These are phyloP conservation scores for Talaromyces sp. DNA, from an alignment of 2,329 filamentous ascomycete species.

Conservation along the genomic window DNA sequence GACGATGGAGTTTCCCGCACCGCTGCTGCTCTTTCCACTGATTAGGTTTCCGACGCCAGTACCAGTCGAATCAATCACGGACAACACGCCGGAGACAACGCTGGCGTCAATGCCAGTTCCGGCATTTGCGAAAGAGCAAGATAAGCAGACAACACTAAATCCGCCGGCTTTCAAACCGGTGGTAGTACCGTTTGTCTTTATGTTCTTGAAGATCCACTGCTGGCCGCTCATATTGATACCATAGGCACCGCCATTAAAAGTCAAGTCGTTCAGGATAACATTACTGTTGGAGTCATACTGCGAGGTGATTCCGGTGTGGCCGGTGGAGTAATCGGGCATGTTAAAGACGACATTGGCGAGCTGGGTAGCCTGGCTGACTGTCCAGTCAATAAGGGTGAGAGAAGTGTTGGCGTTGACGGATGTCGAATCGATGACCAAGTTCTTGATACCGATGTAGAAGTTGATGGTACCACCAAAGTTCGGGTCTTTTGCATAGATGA, in stretches of 20 bases:
- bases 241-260: conserved; percentile 22
- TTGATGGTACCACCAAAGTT: conserved; percentile 20
- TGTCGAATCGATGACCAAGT: conserved; percentile 28
- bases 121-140: conserved; percentile 24
- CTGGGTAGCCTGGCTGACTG: conserved; percentile 28
- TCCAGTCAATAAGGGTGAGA: conserved; percentile 30
- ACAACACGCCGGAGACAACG: conserved; percentile 22
- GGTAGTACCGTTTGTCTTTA: conserved; percentile 58
- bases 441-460: conserved; percentile 30
- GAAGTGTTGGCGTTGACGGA: conserved; percentile 14
- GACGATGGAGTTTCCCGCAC: conserved; percentile 27
- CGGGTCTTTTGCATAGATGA: conserved; percentile 24
- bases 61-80: conserved; percentile 25
- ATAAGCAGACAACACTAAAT: conserved; percentile 23
- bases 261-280: conserved; percentile 13
- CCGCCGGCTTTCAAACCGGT: conserved; percentile 42
- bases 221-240: conserved; percentile 28
- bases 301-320: conserved; percentile 23
- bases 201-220: conserved; percentile 40
- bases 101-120: conserved; percentile 26
- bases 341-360: conserved; percentile 28
- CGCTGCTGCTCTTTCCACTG: conserved; percentile 24
- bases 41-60: conserved; percentile 22
- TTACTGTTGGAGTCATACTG: conserved; percentile 15
- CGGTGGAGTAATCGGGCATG: conserved; percentile 24